Base-by-base conservation (phyloP, 768 basidiomycete species). In the Phaffia tasmanica region DNA sequence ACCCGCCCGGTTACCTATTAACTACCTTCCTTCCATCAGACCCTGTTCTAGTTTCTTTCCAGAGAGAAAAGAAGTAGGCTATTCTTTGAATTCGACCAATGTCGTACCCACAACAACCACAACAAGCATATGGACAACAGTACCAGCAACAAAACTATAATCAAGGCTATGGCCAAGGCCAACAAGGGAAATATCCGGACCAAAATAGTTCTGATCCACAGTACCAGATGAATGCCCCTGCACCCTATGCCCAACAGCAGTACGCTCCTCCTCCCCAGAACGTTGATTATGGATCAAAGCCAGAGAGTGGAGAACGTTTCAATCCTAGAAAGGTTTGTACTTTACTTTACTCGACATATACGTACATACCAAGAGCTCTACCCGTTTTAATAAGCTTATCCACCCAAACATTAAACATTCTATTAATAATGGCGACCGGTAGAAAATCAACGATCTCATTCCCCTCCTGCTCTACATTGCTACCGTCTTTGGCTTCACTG, bases 381-480 rank as follows among this genome's bases (percentile, higher is more conserved):
- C 18, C 27, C 56, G 18, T 57, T 23, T 18, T 11, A 3, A 57
- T 25, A 50, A 29, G 61, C 61, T 59, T 59, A 60, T 25, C 15
- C 23, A 3, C 58, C 46, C 18, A 2, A 23, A 7, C 25, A 19
- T 30, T 6, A 47, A 47, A 25, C 18, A 3, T 15, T 8, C n/a
- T 4, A 42, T 23, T 47, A 19, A 15, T 1, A 23, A 19, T 1
- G 8, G 59, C 2, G 47, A n/a, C 25, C 42, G 35, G 35, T 35
- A 67, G 65, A 81, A 78, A 68, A 77, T 88, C 42, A 87, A 88
- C 65, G 88, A 89, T 75, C 83, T 84, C 2, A 77, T 87, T 60
- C 83, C 87, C 73, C 77, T 88, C 18, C 72, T 87, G 8, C 73
- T 89, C 47, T 90, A 87, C 77, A 74, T 89, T n/a, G 77, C 84